Evolutionary conservation across 148 eudicot genomes (phyloP), one percentile per base, ranked within the genome.

Genomic region (Cornus kousa): DNA sequence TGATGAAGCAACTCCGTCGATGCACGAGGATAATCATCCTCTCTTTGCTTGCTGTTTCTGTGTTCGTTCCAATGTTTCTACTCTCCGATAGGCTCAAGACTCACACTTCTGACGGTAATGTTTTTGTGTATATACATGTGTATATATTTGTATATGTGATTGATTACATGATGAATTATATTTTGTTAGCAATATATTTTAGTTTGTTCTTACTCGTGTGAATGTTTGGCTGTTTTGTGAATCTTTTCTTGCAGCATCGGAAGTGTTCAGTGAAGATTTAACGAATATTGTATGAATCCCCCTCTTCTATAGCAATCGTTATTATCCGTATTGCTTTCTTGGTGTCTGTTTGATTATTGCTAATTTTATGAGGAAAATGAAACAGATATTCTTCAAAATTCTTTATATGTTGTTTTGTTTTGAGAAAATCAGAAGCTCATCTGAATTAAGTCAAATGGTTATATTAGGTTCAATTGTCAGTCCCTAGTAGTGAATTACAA

Each of bases 21-120:
- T 87, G 91, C 84, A 87, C 89, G 94, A 89, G 99, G 98, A 92
- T 89, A 80, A 87, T 80, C 75, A 87, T 96, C 97, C 98, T 96
- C 97, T 89, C 86, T 71, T 67, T 96, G 50, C 91, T 96, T 40
- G 84, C 83, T 43, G 68, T 96, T 40, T 90, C 93, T 39, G 90
- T 93, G 2, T 79, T 90, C 50, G 80, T 91, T 74, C 97, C 99
- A 0, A 76, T 96, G 39, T 82, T 92, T 79, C 60, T 93, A 20
- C 86, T 93, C 11, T 92, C 97, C 6, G 24, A 85, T 17, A 64
- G 82, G 75, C 86, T 86, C 13, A 86, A 82, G 55, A 82, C 86
- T 53, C 81, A 89, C 68, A 79, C 84, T 73, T 80, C 86, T 17
- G 87, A 79, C 28, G 94, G 98, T 92, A 70, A 75, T 43, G 23